Evolutionary conservation across 495 filamentous ascomycete species (phyloP), one percentile per base, ranked within the genome.

Genomic region (Xylaria telfairii): DNA sequence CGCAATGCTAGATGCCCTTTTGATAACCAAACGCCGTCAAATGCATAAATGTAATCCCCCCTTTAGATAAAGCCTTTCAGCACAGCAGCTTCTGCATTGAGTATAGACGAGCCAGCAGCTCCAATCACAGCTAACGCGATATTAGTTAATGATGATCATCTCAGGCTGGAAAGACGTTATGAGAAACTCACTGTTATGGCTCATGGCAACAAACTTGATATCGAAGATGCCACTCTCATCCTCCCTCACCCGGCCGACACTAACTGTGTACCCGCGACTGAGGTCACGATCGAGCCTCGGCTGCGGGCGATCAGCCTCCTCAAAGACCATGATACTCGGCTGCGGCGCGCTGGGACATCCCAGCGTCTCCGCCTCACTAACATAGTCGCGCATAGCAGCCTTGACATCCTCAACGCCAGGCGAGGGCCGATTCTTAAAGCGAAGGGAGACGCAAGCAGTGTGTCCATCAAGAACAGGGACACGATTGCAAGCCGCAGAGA

Each of bases 41-140:
- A 57, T 53, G 49, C 49, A 57, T 54, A n/a, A 4, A 46, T 46
- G 19, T n/a, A 13, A 9, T 34, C 32, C 28, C 56, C 30, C 5
- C 9, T 42, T 21, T 87, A 95, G 72, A 94, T 85, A 73, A 90
- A 93, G 10, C 95, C 96, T 83, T 94, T 96, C 61, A 97, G 87
- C 30, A 97, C 89, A 44, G 95, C 95, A 42, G 94, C 93, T 80
- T 98, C 96, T 15, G 94, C 93, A 79, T 98, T 98, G 68, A 99
- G 82, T 78, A 98, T 96, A 19, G 93, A 97, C 10, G 93, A 96
- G 41, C 96, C 96, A 12, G 96, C 94, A 46, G 96, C 96, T 73
- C 95, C 95, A 77, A 99, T 95, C 53, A 99, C 90, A 54, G 95
- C 90, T 91, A 69, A 30, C 3, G 12, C 24, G 53, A 19, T 7